Conservation (phyloP, 2,329 filamentous ascomycete genomes). For the Microcyclospora tardicrescens region DNA sequence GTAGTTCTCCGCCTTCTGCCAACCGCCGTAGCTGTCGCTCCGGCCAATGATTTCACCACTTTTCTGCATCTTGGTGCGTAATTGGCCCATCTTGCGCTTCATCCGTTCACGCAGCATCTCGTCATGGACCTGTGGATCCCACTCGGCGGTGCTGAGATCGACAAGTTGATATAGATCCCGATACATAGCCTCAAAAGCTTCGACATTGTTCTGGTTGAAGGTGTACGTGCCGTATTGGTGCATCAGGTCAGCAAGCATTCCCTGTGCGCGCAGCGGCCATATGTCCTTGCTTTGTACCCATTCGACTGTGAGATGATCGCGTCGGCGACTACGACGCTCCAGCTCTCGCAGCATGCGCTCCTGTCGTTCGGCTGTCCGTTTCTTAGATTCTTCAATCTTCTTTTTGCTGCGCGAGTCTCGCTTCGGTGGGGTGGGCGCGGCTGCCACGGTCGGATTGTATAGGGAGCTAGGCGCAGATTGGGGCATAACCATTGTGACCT, state of each 20-base stretch:
- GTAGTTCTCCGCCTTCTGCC: conserved; percentile 21
- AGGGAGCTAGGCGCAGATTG: conserved; percentile 9
- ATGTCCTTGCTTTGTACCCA: conserved; percentile 27
- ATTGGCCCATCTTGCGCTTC: conserved; percentile 25
- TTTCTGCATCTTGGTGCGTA: conserved; percentile 27
- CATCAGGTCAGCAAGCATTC: conserved; percentile 23
- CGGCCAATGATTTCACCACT: conserved; percentile 24
- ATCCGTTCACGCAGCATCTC: conserved; percentile 25
- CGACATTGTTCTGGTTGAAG: conserved; percentile 19
- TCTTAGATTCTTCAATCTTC: conserved; percentile 25
- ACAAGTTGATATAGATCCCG: conserved; percentile 23
- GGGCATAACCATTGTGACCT: conserved; percentile 4
- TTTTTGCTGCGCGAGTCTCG: conserved; percentile 25
- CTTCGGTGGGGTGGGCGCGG: conserved; percentile 16
- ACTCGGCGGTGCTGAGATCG: conserved; percentile 22
- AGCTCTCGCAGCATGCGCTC: conserved; percentile 25
- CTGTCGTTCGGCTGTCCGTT: conserved; percentile 23
- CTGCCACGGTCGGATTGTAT: conserved; percentile 13
- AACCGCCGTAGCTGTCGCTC: conserved; percentile 21
- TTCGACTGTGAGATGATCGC: conserved; percentile 25
- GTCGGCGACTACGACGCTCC: conserved; percentile 23
- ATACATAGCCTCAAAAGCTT: conserved; percentile 24
- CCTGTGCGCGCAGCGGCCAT: conserved; percentile 24
- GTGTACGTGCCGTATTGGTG: conserved; percentile 23
- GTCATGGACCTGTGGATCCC: conserved; percentile 22